These are phyloP conservation scores for Tylopilus vinaceipallidus DNA, from an alignment of 768 basidiomycete genomes.

Conservation along the genomic window DNA sequence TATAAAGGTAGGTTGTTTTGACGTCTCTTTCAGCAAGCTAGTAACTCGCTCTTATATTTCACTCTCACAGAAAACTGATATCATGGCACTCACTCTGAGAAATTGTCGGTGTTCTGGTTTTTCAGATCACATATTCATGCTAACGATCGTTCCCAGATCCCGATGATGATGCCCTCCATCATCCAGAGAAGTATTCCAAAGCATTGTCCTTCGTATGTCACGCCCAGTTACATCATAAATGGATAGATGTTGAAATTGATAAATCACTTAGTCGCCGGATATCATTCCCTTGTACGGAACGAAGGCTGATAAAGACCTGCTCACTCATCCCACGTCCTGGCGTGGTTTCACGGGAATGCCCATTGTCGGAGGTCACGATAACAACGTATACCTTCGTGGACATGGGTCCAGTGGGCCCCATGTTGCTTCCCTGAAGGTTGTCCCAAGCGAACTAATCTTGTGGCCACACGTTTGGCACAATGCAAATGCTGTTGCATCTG, in stretches of 20 bases:
- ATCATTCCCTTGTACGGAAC: background rate
- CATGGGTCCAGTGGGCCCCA: background rate
- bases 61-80: background rate
- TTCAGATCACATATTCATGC: background rate
- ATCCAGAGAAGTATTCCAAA: background rate
- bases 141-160: background rate
- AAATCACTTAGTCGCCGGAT: background rate
- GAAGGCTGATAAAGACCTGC: background rate
- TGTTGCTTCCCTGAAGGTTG: background rate
- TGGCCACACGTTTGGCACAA: background rate
- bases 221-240: background rate
- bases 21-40: no score
- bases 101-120: background rate
- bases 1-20: no score
- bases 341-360: background rate
- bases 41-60: background rate
- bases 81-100: background rate
- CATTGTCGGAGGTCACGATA: background rate
- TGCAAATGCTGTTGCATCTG: background rate
- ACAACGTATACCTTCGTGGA: background rate
- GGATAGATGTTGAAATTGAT: background rate
- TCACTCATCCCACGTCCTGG: conserved; percentile 6
- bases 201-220: background rate
- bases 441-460: background rate
- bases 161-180: background rate